These are phyloP conservation scores for Talaromyces amestolkiae DNA, from an alignment of 2,329 filamentous ascomycete species.

Conservation along the genomic window DNA sequence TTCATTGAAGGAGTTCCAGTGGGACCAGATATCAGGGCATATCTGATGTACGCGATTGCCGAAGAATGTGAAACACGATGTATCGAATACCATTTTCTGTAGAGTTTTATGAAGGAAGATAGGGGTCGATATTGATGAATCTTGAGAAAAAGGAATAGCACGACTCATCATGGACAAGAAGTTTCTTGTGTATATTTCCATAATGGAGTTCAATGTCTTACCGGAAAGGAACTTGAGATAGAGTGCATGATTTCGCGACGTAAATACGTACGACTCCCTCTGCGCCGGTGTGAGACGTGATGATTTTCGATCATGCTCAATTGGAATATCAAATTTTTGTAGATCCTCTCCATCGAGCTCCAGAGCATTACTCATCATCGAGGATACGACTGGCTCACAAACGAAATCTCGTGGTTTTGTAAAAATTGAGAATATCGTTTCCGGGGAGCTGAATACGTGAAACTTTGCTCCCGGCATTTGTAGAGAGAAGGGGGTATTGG, in stretches of 20 bases:
- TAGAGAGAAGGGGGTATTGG: conserved; percentile 16
- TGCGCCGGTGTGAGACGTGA: not conserved
- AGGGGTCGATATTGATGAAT: not conserved
- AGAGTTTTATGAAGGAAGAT: conserved; percentile 14
- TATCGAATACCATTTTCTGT: conserved; percentile 16
- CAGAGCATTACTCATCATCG: conserved; percentile 20
- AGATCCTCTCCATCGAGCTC: conserved; percentile 12
- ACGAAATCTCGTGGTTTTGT: conserved; percentile 18
- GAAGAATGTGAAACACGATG: conserved; percentile 17
- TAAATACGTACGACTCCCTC: conserved; percentile 14
- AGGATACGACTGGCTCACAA: conserved; percentile 19
- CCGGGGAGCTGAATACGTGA: conserved; percentile 18
- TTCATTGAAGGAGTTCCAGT: conserved; percentile 15
- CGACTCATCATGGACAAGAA: conserved; percentile 2
- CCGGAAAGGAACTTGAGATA: conserved; percentile 15
- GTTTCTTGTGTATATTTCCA: conserved; percentile 12
- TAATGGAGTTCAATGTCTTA: conserved; percentile 7
- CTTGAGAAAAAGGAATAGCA: not conserved
- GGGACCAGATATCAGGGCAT: conserved; percentile 15
- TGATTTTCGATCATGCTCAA: conserved; percentile 11
- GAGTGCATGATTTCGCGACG: conserved; percentile 15
- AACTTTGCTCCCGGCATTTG: conserved; percentile 19
- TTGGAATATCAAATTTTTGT: conserved; percentile 17
- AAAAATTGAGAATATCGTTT: conserved; percentile 14
- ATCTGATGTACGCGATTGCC: conserved; percentile 11